Conservation (phyloP, 2,329 filamentous ascomycete genomes). For the Colletotrichum endophyticum region DNA sequence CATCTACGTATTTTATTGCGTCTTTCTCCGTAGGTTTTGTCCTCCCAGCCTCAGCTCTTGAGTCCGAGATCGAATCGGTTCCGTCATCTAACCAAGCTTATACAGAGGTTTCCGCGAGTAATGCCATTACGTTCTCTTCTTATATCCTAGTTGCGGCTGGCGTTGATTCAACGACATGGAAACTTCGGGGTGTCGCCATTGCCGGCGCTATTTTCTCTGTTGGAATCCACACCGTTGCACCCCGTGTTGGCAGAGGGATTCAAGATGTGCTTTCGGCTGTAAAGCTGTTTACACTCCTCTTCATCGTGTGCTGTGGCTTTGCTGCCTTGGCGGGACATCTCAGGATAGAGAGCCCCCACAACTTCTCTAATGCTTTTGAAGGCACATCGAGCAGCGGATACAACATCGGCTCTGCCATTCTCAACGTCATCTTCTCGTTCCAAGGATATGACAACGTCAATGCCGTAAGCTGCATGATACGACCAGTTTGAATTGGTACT, state of each 20-base stretch:
- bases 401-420: constrained; percentile 12
- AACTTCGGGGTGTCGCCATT: constrained; percentile 6
- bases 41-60: background rate
- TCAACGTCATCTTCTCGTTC: constrained; percentile 17
- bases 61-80: background rate
- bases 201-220: constrained; percentile 9
- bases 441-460: constrained; percentile 18
- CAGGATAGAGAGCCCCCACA: background rate
- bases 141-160: constrained; percentile 12
- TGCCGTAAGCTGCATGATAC: background rate
- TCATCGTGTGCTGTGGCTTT: constrained; percentile 19
- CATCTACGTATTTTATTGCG: constrained; percentile 27
- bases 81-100: background rate
- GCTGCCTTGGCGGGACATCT: constrained; percentile 6
- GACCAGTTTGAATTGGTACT: background rate
- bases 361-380: constrained; percentile 9
- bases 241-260: background rate
- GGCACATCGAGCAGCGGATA: constrained; percentile 13
- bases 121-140: constrained; percentile 13
- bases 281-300: constrained; percentile 11
- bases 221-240: constrained; percentile 9
- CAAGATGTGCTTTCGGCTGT: constrained; percentile 11
- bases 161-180: constrained; percentile 8
- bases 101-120: constrained; percentile 15
- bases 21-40: constrained; percentile 17